These are phyloP conservation scores for Pelargonium nanum DNA, from an alignment of 345 rosid genomes.

Conservation along the genomic window DNA sequence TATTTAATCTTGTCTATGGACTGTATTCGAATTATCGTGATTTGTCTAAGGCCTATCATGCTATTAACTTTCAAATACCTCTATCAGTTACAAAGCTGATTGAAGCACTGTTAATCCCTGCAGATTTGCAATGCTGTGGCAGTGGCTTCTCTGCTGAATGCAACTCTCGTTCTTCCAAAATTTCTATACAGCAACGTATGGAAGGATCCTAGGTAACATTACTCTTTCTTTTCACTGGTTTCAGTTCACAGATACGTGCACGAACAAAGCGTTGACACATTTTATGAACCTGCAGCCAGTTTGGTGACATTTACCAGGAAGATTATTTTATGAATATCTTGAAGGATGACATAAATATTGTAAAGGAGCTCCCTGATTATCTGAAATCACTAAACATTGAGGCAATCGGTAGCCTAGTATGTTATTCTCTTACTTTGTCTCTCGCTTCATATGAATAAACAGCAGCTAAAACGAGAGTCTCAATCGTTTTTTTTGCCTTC, in stretches of 20 bases:
- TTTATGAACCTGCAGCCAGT: conserved; percentile 49
- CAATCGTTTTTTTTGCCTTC: conserved; percentile 5
- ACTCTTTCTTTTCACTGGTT: too few relatives aligned
- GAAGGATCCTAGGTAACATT: conserved; percentile 85
- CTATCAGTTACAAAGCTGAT: conserved; percentile 3
- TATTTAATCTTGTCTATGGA: too few relatives aligned
- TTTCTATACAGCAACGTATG: conserved; percentile 96
- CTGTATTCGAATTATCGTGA: too few relatives aligned
- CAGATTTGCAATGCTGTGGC: conserved; percentile 84
- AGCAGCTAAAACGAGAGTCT: conserved; percentile 1
- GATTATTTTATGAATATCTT: conserved; percentile 44
- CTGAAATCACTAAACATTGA: conserved; percentile 43
- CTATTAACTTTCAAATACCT: neutral
- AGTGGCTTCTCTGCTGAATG: conserved; percentile 67
- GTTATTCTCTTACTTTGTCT: conserved; percentile 9
- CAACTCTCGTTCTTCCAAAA: conserved; percentile 66
- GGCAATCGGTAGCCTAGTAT: conserved; percentile 62
- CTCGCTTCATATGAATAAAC: neutral
- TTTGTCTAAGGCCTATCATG: neutral
- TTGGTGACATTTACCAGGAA: conserved; percentile 76
- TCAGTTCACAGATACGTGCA: neutral
- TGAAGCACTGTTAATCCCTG: conserved; percentile 8
- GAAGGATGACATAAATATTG: conserved; percentile 52
- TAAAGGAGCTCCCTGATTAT: conserved; percentile 69
- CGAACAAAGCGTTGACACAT: neutral